phyloP scores from a whole-genome alignment of 2,329 filamentous ascomycete species.

The Trichoderma koningii region DNA sequence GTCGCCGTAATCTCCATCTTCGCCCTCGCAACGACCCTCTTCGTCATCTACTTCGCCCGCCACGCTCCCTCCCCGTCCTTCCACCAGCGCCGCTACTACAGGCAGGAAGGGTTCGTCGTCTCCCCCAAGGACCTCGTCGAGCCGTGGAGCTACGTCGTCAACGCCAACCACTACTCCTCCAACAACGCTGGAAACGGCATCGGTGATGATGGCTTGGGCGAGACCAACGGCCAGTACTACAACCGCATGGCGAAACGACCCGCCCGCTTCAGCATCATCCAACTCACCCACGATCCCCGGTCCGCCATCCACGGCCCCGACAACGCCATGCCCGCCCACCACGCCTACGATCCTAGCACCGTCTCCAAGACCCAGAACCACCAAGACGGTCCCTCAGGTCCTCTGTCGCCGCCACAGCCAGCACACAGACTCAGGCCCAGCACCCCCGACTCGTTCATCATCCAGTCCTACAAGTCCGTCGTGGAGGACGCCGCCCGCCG shows the following conservation, averaged over 20 bases:
- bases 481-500: slow-evolving; percentile 34
- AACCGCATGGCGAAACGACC: slow-evolving; percentile 41
- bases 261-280: slow-evolving; percentile 24
- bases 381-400: background rate
- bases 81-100: slow-evolving; percentile 27
- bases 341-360: slow-evolving; percentile 44
- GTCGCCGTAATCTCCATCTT: slow-evolving; percentile 50
- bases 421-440: slow-evolving; percentile 30
- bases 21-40: slow-evolving; percentile 46
- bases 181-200: background rate
- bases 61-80: slow-evolving; percentile 41
- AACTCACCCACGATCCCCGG: slow-evolving; percentile 38
- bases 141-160: slow-evolving; percentile 36
- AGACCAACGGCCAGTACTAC: slow-evolving; percentile 46
- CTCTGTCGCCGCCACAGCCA: slow-evolving; percentile 25
- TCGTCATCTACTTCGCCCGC: slow-evolving; percentile 52
- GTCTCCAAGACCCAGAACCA: background rate
- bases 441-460: slow-evolving; percentile 40
- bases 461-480: slow-evolving; percentile 43
- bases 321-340: slow-evolving; percentile 49
- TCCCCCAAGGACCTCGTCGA: slow-evolving; percentile 33
- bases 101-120: slow-evolving; percentile 21
- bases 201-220: slow-evolving; percentile 31
- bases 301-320: slow-evolving; percentile 30
- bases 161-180: slow-evolving; percentile 28